Evolutionary conservation across 768 basidiomycete species (phyloP).

Genomic region (Tricholoma bakamatsutake): DNA sequence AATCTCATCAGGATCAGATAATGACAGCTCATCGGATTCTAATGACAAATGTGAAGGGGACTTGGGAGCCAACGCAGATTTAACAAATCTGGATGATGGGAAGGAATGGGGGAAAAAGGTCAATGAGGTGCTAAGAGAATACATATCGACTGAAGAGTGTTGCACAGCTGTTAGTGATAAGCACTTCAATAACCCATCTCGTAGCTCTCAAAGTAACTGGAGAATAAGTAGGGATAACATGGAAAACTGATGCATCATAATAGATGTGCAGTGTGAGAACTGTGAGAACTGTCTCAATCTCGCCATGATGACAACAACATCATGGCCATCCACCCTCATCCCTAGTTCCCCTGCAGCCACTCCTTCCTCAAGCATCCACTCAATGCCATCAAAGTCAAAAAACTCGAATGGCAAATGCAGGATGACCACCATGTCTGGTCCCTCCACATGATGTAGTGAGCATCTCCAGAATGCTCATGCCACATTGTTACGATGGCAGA

Average conservation of each 20-base stretch:
- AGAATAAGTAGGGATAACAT: too few species aligned
- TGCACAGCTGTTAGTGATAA: conserved; percentile 8
- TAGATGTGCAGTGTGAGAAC: neutral
- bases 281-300: neutral
- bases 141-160: conserved; percentile 26
- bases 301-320: too few species aligned
- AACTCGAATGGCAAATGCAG: conserved; percentile 16
- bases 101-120: conserved; percentile 25
- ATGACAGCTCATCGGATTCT: neutral
- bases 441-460: neutral
- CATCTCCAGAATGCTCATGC: too few species aligned
- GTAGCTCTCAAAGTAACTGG: too few species aligned
- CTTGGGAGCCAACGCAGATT: too few species aligned
- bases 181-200: neutral
- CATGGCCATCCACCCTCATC: neutral
- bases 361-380: neutral
- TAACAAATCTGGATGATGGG: too few species aligned
- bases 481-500: conserved; percentile 5
- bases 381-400: conserved; percentile 11
- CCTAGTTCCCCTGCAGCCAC: neutral
- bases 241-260: neutral
- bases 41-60: neutral
- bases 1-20: neutral
- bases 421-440: conserved; percentile 3
- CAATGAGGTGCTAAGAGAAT: too few species aligned